Evolutionary conservation across 1,284 basidiomycete genomes (phyloP), one percentile per base, ranked within the genome.

Genomic region (Tylopilus sp.): DNA sequence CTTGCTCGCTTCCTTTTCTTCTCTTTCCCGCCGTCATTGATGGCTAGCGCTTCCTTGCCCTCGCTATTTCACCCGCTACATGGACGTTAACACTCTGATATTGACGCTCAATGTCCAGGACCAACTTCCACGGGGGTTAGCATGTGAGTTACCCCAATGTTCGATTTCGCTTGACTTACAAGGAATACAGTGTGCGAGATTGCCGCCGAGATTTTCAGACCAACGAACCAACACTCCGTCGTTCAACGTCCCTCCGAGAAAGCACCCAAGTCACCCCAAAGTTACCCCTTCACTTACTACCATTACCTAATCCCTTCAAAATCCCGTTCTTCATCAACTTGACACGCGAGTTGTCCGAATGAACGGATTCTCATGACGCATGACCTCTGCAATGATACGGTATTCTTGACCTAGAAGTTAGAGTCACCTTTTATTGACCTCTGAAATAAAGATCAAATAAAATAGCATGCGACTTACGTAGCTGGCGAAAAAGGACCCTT

Each of bases 241-340:
- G 39, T 7, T 41, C 26, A 53, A 19, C 7, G 22, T 16, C 39
- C 12, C 39, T 16, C 13, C 51, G 38, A 39, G 36, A 24, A 41
- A 52, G 58, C 58, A 60, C 58, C 26, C 58, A 38, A 60, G 49
- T 16, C 53, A 51, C 49, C 26, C 38, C 3, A 13, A 39, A 44
- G 41, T 44, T 44, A 19, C 41, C 41, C 41, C 7, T 44, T 44
- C 41, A 44, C 41, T 18, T 19, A 9, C 39, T 41, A 10, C 15
- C 15, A 41, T 36, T 44, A 44, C 41, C 41, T 44, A n/a, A n/a
- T n/a, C n/a, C n/a, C 3, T 44, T 44, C 19, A 9, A 44, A 3
- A 18, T 19, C 7, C 18, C 4, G 22, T 5, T 19, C 15, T 19
- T 13, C 8, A 16, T 5, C 39, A 41, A 41, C 13, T 41, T 9